A percentile compares a stretch with the other conserved stretches of the same genome.
Conservation (phyloP, 768 basidiomycete genomes). For the Agaricus blazei region DNA sequence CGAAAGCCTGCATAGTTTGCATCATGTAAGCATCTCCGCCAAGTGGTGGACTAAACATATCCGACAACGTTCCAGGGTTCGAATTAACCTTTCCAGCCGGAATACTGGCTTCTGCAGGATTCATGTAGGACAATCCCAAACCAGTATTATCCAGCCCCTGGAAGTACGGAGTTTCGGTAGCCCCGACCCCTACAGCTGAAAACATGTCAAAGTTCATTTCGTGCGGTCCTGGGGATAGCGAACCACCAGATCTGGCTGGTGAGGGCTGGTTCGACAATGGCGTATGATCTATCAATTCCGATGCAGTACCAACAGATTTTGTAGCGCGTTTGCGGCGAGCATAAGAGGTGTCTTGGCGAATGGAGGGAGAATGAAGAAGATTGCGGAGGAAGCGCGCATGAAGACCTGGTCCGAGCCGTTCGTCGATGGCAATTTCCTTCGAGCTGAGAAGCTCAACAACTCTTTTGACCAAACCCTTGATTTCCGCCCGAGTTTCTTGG, state of each 20-base stretch:
- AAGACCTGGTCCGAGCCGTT: constrained; percentile 74
- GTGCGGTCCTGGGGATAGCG: constrained; percentile 43
- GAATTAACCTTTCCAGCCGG: not conserved
- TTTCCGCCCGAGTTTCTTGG: constrained; percentile 52
- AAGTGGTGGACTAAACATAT: constrained; percentile 50
- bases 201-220: constrained; percentile 44
- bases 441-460: constrained; percentile 65
- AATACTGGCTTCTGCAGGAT: constrained; percentile 9
- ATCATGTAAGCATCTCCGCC: constrained; percentile 56
- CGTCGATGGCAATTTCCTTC: constrained; percentile 71
- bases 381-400: constrained; percentile 77
- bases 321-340: constrained; percentile 8
- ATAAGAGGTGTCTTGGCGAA: constrained; percentile 7
- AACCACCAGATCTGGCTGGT: constrained; percentile 26
- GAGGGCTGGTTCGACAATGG: constrained; percentile 28
- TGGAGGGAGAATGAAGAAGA: constrained; percentile 35
- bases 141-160: constrained; percentile 16
- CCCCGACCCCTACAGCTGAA: constrained; percentile 17
- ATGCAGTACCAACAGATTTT: constrained; percentile 8
- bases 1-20: constrained; percentile 50
- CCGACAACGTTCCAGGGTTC: constrained; percentile 16
- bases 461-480: constrained; percentile 57
- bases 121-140: constrained; percentile 19
- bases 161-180: constrained; percentile 8
- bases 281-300: constrained; percentile 5